Conservation (phyloP, 768 basidiomycete species). For the Trametes sanguinea region DNA sequence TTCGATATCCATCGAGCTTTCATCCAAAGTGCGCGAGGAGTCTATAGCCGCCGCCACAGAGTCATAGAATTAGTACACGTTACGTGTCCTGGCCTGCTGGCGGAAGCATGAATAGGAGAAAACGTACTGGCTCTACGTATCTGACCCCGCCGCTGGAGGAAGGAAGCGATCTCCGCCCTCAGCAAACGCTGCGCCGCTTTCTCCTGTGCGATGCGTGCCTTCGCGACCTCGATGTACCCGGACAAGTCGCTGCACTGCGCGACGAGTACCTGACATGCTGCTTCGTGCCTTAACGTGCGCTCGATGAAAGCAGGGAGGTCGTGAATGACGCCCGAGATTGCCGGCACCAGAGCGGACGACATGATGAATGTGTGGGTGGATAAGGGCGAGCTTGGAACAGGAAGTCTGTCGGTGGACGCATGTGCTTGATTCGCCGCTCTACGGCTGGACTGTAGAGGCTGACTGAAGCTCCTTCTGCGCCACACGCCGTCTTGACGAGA, state of each 20-base stretch:
- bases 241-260: conserved; percentile 18
- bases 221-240: conserved; percentile 11
- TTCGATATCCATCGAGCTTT: neutral
- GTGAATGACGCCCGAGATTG: conserved; percentile 8
- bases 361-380: neutral
- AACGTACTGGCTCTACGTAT: conserved; percentile 3
- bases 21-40: conserved; percentile 1
- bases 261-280: conserved; percentile 16
- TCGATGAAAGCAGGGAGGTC: conserved; percentile 19
- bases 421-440: neutral
- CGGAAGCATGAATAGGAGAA: neutral
- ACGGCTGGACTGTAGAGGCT: neutral
- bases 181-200: conserved; percentile 19
- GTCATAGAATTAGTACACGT: neutral
- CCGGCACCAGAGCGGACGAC: conserved; percentile 5
- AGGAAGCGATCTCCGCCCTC: conserved; percentile 13
- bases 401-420: neutral
- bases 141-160: conserved; percentile 4
- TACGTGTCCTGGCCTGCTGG: neutral
- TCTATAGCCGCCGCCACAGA: neutral
- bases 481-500: neutral
- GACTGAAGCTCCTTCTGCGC: neutral
- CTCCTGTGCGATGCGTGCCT: conserved; percentile 19
- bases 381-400: neutral
- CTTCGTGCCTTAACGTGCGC: conserved; percentile 17